Conservation (phyloP, 768 basidiomycete genomes). For the Podaxis rugospora region DNA sequence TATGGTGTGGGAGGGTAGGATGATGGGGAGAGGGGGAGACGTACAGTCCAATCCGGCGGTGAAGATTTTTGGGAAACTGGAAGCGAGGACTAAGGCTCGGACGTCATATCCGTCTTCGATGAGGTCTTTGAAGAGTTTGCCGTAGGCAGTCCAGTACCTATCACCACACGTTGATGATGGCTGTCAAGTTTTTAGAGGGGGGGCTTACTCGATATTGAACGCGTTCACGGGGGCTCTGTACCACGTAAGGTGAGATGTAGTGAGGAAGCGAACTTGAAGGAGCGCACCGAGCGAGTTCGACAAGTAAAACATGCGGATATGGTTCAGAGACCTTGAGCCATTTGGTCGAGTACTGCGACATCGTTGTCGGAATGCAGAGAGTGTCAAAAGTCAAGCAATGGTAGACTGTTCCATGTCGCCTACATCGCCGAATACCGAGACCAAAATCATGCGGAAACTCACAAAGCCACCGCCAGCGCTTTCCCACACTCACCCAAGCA, state of each 20-base stretch:
- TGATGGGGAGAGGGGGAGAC: slow-evolving; percentile 13
- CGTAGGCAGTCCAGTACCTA: slow-evolving; percentile 62
- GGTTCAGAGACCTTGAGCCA: slow-evolving; percentile 48
- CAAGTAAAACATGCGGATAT: slow-evolving; percentile 37
- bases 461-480: too few relatives aligned
- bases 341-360: slow-evolving; percentile 33
- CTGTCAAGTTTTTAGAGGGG: too few relatives aligned
- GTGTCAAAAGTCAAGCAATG: background rate
- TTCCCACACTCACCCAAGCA: too few relatives aligned
- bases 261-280: too few relatives aligned
- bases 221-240: slow-evolving; percentile 64
- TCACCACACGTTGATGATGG: too few relatives aligned
- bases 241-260: too few relatives aligned
- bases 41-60: slow-evolving; percentile 81
- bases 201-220: slow-evolving; percentile 38
- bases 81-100: slow-evolving; percentile 70
- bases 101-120: slow-evolving; percentile 46
- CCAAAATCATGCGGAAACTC: background rate
- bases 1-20: background rate
- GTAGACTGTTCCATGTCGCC: too few relatives aligned
- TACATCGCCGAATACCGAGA: too few relatives aligned
- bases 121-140: slow-evolving; percentile 54
- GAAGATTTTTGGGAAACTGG: slow-evolving; percentile 66
- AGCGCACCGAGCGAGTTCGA: slow-evolving; percentile 29
- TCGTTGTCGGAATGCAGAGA: background rate